Base-by-base conservation (phyloP, 2,329 filamentous ascomycete species). In the Orbilia ellipsospora region DNA sequence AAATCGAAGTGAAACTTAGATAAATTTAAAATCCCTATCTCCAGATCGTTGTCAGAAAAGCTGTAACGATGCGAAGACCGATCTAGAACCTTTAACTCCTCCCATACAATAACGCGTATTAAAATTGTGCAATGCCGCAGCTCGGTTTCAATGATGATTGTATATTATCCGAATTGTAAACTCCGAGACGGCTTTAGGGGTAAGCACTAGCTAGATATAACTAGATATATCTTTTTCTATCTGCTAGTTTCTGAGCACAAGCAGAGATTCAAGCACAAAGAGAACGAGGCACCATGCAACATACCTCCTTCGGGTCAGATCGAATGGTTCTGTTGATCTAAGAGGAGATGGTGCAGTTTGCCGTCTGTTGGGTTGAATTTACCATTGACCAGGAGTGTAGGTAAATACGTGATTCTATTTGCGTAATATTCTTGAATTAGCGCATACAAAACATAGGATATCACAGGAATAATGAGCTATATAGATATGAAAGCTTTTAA, bases 261-360 rank as follows among this genome's bases (percentile, higher is more conserved):
- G 23, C 16, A 13, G 12, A 6, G 7, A 18, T 1, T 1, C 7
- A 48, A 13, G 56, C 2, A 45, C 36, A 60, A 26, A 26, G 20
- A 57, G 10, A 50, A 48, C 36, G 31, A 26, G 51, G 8, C 50
- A 52, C 20, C 16, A 51, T 36, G 51, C 31, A 62, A 45, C 51
- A 48, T 68, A 63, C 62, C 63, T 63, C 61, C 15, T 59, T 74
- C 28, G 63, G 70, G 63, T 68, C 63, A 40, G 63, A 68, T 74
- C 31, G 44, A 63, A 52, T 48, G 55, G 63, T 68, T 59, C 70
- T 51, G 50, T 52, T 57, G 70, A 74, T 74, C 70, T 63, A 42
- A 65, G 26, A 48, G n/a, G 52, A 8, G 42, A 51, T 40, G 51
- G 56, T 68, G 70, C 44, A 59, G 70, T 36, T 68, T 44, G 40